Conservation (phyloP, 768 basidiomycete species). For the Tulasnella sp. region DNA sequence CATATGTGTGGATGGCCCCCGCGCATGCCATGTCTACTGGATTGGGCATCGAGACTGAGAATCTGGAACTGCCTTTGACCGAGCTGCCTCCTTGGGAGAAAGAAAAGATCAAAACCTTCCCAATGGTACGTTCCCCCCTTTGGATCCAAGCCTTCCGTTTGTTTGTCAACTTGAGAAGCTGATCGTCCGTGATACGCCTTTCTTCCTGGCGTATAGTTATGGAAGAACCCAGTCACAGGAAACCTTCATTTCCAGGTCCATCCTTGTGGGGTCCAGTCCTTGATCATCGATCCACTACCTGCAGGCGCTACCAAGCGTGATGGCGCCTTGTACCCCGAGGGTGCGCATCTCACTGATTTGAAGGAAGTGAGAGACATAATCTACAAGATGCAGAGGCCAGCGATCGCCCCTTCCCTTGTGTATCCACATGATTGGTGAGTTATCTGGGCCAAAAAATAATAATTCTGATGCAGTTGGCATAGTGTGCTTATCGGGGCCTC, state of each 20-base stretch:
- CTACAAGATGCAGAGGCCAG: slow-evolving; percentile 83
- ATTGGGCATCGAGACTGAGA: slow-evolving; percentile 71
- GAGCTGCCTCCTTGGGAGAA: slow-evolving; percentile 81
- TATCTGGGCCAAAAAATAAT: not conserved
- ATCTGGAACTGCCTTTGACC: slow-evolving; percentile 50
- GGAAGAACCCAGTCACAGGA: slow-evolving; percentile 88
- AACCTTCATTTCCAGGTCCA: slow-evolving; percentile 84
- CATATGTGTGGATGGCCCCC: slow-evolving; percentile 85
- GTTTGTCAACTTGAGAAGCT: too few species aligned
- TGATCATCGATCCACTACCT: slow-evolving; percentile 66
- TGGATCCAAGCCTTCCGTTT: too few species aligned
- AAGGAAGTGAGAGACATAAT: slow-evolving; percentile 59
- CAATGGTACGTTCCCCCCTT: slow-evolving; percentile 36
- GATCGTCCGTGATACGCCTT: too few species aligned
- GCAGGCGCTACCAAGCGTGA: slow-evolving; percentile 40
- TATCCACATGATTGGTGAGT: slow-evolving; percentile 81
- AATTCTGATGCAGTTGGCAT: not conserved
- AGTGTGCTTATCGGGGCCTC: not conserved
- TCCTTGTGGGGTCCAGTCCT: slow-evolving; percentile 59
- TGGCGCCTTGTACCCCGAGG: slow-evolving; percentile 72
- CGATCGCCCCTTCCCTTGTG: slow-evolving; percentile 71
- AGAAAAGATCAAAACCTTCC: slow-evolving; percentile 57
- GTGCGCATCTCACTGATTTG: slow-evolving; percentile 64
- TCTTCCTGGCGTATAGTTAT: slow-evolving; percentile 38
- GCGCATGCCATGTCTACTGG: slow-evolving; percentile 67